Percentiles rank a stretch among this genome's conserved stretches.
phyloP scores from a whole-genome alignment of 495 filamentous ascomycete genomes.

The Neurospora sp. region DNA sequence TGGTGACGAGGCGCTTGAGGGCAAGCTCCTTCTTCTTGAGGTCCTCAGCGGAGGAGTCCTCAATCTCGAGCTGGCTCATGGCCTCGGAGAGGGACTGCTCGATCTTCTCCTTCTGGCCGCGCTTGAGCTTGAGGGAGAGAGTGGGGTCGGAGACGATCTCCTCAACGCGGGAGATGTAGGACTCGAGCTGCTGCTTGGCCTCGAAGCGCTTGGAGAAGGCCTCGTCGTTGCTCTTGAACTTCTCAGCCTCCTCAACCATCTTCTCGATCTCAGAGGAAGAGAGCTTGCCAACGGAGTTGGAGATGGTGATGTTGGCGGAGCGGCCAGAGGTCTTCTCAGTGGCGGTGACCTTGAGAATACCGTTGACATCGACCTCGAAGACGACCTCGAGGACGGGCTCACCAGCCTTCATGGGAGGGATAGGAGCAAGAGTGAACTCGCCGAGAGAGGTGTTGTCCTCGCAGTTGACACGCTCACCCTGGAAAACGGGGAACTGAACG shows the following conservation, averaged over 20 bases:
- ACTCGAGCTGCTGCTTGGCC: constrained; percentile 96
- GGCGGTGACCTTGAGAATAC: constrained; percentile 99
- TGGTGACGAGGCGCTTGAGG: constrained; percentile 94
- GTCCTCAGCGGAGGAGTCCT: constrained; percentile 77
- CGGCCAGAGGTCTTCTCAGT: constrained; percentile 98
- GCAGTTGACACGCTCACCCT: constrained; percentile 99
- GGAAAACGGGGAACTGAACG: constrained; percentile 95
- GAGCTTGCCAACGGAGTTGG: constrained; percentile 98
- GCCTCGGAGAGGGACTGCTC: constrained; percentile 63
- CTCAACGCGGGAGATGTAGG: constrained; percentile 97
- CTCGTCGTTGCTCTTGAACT: constrained; percentile 97
- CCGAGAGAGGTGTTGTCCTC: constrained; percentile 98
- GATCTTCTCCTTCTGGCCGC: constrained; percentile 98
- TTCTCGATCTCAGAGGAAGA: constrained; percentile 90
- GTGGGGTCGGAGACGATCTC: constrained; percentile 96
- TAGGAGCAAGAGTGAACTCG: constrained; percentile 96
- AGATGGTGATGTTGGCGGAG: constrained; percentile 98
- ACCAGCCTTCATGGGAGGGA: constrained; percentile 95
- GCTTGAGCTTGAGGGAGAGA: constrained; percentile 95
- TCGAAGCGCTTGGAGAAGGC: constrained; percentile 99
- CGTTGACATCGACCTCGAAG: constrained; percentile 99
- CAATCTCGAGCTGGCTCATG: constrained; percentile 40
- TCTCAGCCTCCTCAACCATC: constrained; percentile 95
- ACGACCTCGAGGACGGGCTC: constrained; percentile 96
- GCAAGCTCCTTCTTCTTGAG: constrained; percentile 99